phyloP scores from a whole-genome alignment of 257 asterid genomes.

The Ilex aquifolium region DNA sequence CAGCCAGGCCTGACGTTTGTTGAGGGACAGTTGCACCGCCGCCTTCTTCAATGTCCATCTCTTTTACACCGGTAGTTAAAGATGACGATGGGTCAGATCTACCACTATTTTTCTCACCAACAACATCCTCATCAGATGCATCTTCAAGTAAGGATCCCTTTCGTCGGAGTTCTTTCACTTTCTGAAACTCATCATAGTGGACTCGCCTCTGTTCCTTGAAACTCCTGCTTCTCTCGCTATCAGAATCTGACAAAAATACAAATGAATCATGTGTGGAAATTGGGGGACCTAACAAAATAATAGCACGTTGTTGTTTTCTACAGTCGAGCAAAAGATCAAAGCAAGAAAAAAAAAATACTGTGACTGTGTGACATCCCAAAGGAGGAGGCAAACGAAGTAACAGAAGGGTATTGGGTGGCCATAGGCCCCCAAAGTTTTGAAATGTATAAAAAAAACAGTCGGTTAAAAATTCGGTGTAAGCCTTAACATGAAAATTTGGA shows the following conservation, averaged over 20 bases:
- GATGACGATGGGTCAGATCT: not conserved
- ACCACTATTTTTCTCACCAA: not conserved
- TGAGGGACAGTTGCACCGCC: no score
- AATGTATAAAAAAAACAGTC: no score
- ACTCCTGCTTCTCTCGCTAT: not conserved
- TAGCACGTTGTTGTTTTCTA: not conserved
- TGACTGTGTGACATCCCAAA: not conserved
- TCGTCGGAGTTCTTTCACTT: not conserved
- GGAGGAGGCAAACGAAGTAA: not conserved
- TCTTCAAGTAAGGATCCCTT: not conserved
- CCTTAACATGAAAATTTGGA: no score
- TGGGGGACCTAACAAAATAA: no score
- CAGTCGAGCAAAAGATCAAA: not conserved
- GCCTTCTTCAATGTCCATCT: not conserved
- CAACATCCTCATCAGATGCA: not conserved
- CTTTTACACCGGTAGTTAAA: not conserved
- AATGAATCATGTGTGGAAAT: not conserved
- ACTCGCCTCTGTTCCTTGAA: not conserved
- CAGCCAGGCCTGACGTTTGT: no score
- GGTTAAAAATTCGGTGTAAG: no score
- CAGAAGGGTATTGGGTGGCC: no score
- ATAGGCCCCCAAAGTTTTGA: no score
- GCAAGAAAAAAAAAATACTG: not conserved
- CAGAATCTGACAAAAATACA: constrained; percentile 1
- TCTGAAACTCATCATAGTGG: not conserved